Evolutionary conservation across 495 filamentous ascomycete genomes (phyloP), one percentile per base, ranked within the genome.

Genomic region (Penicillium canescens): DNA sequence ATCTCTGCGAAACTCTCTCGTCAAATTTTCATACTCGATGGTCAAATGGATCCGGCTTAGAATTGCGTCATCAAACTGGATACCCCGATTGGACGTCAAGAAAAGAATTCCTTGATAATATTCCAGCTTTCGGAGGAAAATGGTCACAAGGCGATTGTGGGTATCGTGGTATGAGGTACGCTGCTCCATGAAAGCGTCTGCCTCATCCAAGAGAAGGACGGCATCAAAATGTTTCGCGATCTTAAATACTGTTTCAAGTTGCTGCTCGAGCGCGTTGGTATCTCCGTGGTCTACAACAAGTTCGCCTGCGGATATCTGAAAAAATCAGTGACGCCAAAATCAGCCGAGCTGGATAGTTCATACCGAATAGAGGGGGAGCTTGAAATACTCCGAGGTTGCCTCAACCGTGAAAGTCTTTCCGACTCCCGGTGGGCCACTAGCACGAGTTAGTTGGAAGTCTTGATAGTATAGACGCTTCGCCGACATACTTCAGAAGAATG

Each of bases 61-160:
- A 56, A 80, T 70, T 18, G 72, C 70, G 36, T 78, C 65, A 53
- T 81, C 75, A 61, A 67, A 62, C 33, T 60, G 24, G 16, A 57
- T 59, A 24, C 41, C 49, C 35, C 63, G 62, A 40, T 70, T 72
- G 8, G 63, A 59, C 34, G 69, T 72, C 26, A 71, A 46, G 54
- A 70, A 70, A 24, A 74, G 58, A 6, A 72, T 50, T 33, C 71
- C 69, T 37, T 78, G 63, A 44, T 77, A 84, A 60, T 83, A 83
- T 64, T 86, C 81, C 3, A 85, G 66, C 59, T 78, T 77, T 21
- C 81, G 70, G 39, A 85, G 64, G 50, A 84, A 83, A 43, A 82
- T 54, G 10, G 62, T 62, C n/a, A 70, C 51, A 2, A 68, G 55
- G 18, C 47, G 41, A 50, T 70, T 70, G 34, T 65, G 57, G 14